Percentiles rank a stretch among this genome's conserved stretches.
Conservation (phyloP, 2,329 filamentous ascomycete species). For the Fusarium sp. region DNA sequence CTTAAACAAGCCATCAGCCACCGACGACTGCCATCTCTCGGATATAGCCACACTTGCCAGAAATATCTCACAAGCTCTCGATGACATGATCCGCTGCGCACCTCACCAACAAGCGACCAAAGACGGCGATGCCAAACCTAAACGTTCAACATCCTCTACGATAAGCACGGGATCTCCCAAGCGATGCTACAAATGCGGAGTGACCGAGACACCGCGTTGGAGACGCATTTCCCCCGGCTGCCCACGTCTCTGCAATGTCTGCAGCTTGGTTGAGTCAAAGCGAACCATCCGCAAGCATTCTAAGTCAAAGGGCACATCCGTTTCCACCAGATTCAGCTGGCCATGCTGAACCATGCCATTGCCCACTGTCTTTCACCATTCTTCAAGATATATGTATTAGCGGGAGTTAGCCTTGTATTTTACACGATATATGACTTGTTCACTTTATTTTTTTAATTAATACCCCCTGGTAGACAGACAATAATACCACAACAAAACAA, state of each 20-base stretch:
- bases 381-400: background rate
- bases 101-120: rapidly evolving
- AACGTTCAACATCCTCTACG: background rate
- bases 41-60: background rate
- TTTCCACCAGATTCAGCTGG: background rate
- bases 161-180: background rate
- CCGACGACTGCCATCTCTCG: background rate
- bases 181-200: background rate
- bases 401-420: background rate
- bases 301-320: too few relatives aligned
- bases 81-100: background rate
- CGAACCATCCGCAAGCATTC: background rate
- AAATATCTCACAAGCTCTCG: background rate
- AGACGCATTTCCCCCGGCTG: rapidly evolving
- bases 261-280: background rate
- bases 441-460: too few relatives aligned
- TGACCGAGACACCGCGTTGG: background rate
- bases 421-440: background rate
- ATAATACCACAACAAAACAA: background rate
- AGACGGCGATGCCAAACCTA: background rate
- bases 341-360: too few relatives aligned
- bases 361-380: too few relatives aligned
- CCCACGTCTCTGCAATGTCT: background rate
- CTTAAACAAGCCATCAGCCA: background rate
- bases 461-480: background rate